phyloP scores from a whole-genome alignment of 2,329 filamentous ascomycete genomes.

The Neurospora crassa region DNA sequence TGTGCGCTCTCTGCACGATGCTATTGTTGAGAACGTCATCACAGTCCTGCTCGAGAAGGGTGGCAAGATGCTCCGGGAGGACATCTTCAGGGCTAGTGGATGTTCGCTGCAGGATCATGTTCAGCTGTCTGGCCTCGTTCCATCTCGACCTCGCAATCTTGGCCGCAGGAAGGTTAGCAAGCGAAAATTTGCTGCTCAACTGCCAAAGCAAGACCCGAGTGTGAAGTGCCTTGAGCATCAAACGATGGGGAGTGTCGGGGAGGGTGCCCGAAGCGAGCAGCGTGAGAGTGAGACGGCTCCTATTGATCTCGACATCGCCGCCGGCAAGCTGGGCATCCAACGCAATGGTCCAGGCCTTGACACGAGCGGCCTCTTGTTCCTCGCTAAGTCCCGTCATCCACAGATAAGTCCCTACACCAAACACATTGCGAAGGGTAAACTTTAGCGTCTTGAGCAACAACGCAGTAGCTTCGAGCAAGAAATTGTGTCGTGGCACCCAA shows the following conservation, averaged over 20 bases:
- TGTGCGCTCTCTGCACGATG: conserved; percentile 78
- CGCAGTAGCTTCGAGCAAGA: conserved; percentile 75
- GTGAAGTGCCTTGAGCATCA: conserved; percentile 90
- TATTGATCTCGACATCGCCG: conserved; percentile 82
- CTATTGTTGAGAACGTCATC: conserved; percentile 70
- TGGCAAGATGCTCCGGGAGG: conserved; percentile 66
- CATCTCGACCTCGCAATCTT: conserved; percentile 69
- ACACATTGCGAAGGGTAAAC: conserved; percentile 66
- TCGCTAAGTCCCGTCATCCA: conserved; percentile 69
- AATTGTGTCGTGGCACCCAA: conserved; percentile 80
- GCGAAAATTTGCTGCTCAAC: conserved; percentile 50
- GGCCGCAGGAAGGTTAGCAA: conserved; percentile 54
- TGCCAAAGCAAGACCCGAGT: conserved; percentile 85
- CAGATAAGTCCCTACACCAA: conserved; percentile 70
- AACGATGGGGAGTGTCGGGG: conserved; percentile 67
- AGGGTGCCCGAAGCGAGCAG: conserved; percentile 81
- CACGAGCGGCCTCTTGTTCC: conserved; percentile 75
- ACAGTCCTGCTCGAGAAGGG: conserved; percentile 68
- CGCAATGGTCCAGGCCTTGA: conserved; percentile 90
- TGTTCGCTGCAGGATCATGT: conserved; percentile 28
- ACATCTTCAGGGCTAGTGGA: conserved; percentile 40
- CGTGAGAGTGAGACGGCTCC: conserved; percentile 74
- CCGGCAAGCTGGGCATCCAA: conserved; percentile 88
- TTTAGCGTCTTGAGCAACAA: conserved; percentile 73
- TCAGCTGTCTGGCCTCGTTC: conserved; percentile 66